Conservation (phyloP, 805 yeast species). For the Hermanozyma aechmeae region DNA sequence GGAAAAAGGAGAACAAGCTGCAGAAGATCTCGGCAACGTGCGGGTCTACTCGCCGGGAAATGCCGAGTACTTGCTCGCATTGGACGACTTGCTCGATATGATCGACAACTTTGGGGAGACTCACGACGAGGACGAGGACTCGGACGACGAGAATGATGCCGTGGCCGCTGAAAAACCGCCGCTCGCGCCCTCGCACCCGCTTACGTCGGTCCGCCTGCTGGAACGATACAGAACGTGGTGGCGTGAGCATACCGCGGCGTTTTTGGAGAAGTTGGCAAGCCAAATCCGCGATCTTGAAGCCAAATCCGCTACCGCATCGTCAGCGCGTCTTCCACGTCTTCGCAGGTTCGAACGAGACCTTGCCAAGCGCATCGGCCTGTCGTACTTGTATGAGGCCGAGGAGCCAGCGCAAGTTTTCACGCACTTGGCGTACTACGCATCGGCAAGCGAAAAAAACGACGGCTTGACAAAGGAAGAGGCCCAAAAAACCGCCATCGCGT, state of each 20-base stretch:
- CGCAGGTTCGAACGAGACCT: constrained; percentile 21
- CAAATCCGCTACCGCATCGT: constrained; percentile 5
- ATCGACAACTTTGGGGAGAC: constrained; percentile 56
- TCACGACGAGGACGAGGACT: constrained; percentile 40
- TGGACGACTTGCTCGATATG: constrained; percentile 63
- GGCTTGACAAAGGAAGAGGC: constrained; percentile 35
- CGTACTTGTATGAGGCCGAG: constrained; percentile 58
- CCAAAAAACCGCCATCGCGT: constrained; percentile 37
- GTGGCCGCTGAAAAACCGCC: constrained; percentile 19
- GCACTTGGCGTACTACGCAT: constrained; percentile 45
- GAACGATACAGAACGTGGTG: constrained; percentile 47
- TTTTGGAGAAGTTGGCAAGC: constrained; percentile 21
- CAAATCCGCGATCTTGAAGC: constrained; percentile 8
- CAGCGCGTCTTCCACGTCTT: constrained; percentile 13
- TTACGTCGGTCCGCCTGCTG: constrained; percentile 31
- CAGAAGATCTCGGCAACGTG: constrained; percentile 15
- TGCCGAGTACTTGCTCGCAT: constrained; percentile 44
- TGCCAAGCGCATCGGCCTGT: constrained; percentile 49
- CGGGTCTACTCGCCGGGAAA: constrained; percentile 29
- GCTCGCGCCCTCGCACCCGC: constrained; percentile 46
- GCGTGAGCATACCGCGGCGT: constrained; percentile 34
- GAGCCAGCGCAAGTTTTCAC: constrained; percentile 47
- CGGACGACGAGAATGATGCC: constrained; percentile 42
- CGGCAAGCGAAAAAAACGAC: constrained; percentile 18
- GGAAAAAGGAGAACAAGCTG: constrained; percentile 29